Percentiles rank a stretch among this genome's conserved stretches.
Conservation (phyloP, 2,329 filamentous ascomycete species). For the Emericellopsis atlantica region DNA sequence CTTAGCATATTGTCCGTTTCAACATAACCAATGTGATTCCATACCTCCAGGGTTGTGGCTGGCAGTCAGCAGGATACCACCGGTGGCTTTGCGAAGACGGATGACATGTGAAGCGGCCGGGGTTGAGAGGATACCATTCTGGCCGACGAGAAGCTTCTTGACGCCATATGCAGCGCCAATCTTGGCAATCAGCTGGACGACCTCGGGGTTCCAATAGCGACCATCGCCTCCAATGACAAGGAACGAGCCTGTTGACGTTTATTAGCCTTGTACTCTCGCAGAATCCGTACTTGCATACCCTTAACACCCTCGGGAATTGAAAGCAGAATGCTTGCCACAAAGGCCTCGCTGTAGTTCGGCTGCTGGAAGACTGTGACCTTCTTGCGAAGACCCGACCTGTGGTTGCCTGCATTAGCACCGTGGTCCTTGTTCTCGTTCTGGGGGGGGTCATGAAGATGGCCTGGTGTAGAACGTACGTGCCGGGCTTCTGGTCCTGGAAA, state of each 20-base stretch:
- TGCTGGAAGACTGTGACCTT: conserved; percentile 98
- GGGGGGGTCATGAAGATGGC: neutral
- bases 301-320: conserved; percentile 92
- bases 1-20: neutral
- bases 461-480: conserved; percentile 58
- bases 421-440: neutral
- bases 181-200: conserved; percentile 92
- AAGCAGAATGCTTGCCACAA: conserved; percentile 84
- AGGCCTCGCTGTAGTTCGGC: conserved; percentile 89
- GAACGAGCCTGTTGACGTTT: conserved; percentile 36
- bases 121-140: conserved; percentile 92
- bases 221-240: conserved; percentile 97
- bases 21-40: conserved; percentile 12
- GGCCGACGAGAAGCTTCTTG: conserved; percentile 95
- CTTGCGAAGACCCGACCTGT: conserved; percentile 92
- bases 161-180: conserved; percentile 95
- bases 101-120: conserved; percentile 95
- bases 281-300: conserved; percentile 32
- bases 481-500: conserved; percentile 95
- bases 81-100: conserved; percentile 85
- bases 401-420: neutral
- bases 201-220: conserved; percentile 93
- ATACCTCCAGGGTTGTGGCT: conserved; percentile 96
- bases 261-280: neutral
- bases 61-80: conserved; percentile 90